These are phyloP conservation scores for Corynespora cassiicola DNA, from an alignment of 2,329 filamentous ascomycete species.

Conservation along the genomic window DNA sequence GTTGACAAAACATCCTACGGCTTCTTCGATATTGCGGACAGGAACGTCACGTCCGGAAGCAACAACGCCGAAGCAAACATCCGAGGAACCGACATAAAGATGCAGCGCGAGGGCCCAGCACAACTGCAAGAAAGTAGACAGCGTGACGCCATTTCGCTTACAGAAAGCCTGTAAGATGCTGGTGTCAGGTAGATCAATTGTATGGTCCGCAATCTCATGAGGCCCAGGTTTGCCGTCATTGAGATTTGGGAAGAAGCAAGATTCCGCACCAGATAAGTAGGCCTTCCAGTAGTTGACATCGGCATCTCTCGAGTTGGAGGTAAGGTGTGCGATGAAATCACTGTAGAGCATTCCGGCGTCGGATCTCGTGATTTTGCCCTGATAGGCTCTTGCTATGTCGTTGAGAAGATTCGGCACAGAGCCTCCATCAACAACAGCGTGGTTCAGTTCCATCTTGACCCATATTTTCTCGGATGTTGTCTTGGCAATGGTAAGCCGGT, in stretches of 20 bases:
- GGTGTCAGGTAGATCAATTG: slow-evolving; percentile 45
- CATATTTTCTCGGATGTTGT: slow-evolving; percentile 47
- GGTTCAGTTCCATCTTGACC: slow-evolving; percentile 58
- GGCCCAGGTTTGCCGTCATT: slow-evolving; percentile 42
- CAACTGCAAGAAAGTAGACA: slow-evolving; percentile 59
- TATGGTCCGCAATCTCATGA: slow-evolving; percentile 43
- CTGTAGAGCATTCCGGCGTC: slow-evolving; percentile 46
- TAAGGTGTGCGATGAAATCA: slow-evolving; percentile 44
- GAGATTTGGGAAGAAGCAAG: slow-evolving; percentile 54
- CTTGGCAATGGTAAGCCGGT: slow-evolving; percentile 55
- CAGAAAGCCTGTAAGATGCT: slow-evolving; percentile 43
- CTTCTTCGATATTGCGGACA: slow-evolving; percentile 55
- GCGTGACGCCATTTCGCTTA: slow-evolving; percentile 50
- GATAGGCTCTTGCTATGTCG: slow-evolving; percentile 55
- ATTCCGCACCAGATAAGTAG: slow-evolving; percentile 52
- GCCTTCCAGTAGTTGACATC: slow-evolving; percentile 54
- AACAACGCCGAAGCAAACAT: slow-evolving; percentile 63
- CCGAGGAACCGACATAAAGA: slow-evolving; percentile 53
- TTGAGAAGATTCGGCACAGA: slow-evolving; percentile 57
- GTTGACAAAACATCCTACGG: slow-evolving; percentile 62
- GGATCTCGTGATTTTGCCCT: slow-evolving; percentile 45
- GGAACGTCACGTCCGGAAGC: slow-evolving; percentile 61
- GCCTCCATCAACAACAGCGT: slow-evolving; percentile 58
- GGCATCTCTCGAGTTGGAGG: slow-evolving; percentile 31
- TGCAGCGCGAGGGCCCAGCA: slow-evolving; percentile 60